Evolutionary conservation across 2,329 filamentous ascomycete genomes (phyloP).

Genomic region (Exophiala lecanii-corni): DNA sequence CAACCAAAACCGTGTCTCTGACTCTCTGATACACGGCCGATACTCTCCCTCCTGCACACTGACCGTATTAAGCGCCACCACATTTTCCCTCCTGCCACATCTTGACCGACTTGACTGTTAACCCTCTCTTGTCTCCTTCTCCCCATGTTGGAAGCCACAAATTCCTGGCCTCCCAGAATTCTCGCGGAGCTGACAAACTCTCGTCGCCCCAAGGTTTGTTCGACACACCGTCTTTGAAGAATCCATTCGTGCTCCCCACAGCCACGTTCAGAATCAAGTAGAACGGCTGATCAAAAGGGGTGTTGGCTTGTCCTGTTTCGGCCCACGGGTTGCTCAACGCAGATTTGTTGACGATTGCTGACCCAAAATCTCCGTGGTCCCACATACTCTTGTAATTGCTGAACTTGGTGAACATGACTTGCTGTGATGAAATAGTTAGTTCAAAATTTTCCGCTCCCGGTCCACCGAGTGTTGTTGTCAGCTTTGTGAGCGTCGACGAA

Average conservation of each 20-base stretch:
- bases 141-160: constrained; percentile 49
- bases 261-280: constrained; percentile 51
- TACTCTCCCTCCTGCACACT: too few species aligned
- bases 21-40: too few species aligned
- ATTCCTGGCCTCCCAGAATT: constrained; percentile 34
- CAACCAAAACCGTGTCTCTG: too few species aligned
- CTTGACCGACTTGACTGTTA: constrained; percentile 45
- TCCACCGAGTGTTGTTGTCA: too few species aligned
- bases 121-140: constrained; percentile 38
- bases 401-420: constrained; percentile 30
- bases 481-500: too few species aligned
- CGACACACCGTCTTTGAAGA: constrained; percentile 44
- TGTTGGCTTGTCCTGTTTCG: constrained; percentile 36
- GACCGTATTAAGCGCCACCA: constrained; percentile 4
- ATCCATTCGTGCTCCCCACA: constrained; percentile 47
- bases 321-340: constrained; percentile 44
- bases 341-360: constrained; percentile 39
- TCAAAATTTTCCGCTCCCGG: too few species aligned
- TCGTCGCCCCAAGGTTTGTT: constrained; percentile 23
- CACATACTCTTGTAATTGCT: constrained; percentile 29
- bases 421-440: constrained; percentile 40
- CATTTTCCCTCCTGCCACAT: constrained; percentile 37
- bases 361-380: constrained; percentile 39
- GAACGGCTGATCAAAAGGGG: constrained; percentile 50
- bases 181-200: constrained; percentile 23